These are phyloP conservation scores for Saposhnikovia divaricata DNA, from an alignment of 129 eudicot genomes.

Conservation along the genomic window DNA sequence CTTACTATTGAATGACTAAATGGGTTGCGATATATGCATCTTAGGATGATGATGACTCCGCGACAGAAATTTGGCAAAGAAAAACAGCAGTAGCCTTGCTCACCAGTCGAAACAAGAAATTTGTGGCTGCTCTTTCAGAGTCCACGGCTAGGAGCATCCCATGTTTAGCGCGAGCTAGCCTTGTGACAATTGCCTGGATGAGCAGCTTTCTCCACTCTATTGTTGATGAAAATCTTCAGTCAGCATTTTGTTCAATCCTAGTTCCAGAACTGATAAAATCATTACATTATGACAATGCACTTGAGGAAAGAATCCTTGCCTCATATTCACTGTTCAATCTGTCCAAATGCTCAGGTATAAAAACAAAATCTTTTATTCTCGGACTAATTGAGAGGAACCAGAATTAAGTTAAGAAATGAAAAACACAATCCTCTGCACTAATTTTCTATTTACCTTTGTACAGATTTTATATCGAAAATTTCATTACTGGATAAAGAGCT, in stretches of 20 bases:
- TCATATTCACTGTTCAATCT: conserved; percentile 48
- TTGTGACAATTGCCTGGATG: conserved; percentile 72
- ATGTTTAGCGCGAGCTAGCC: conserved; percentile 56
- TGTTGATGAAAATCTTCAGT: conserved; percentile 41
- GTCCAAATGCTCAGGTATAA: conserved; percentile 50
- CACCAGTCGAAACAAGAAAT: conserved; percentile 37
- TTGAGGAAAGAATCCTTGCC: conserved; percentile 71
- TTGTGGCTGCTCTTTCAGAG: conserved; percentile 43
- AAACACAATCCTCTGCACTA: not conserved
- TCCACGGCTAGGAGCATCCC: conserved; percentile 58
- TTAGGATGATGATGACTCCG: conserved; percentile 49
- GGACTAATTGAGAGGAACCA: not conserved
- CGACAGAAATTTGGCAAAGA: conserved; percentile 54
- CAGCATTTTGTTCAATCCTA: conserved; percentile 31
- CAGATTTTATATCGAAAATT: conserved; percentile 33
- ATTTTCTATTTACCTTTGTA: not conserved
- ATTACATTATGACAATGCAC: conserved; percentile 29
- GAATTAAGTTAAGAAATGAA: not conserved
- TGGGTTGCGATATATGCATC: not conserved
- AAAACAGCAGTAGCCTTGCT: conserved; percentile 50
- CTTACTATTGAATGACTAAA: not conserved
- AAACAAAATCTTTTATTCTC: not conserved
- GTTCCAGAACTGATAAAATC: conserved; percentile 29
- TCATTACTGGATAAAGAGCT: conserved; percentile 22
- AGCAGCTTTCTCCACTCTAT: conserved; percentile 40